Conservation (phyloP, 768 basidiomycete species). For the Xerocomellus dryophilus region DNA sequence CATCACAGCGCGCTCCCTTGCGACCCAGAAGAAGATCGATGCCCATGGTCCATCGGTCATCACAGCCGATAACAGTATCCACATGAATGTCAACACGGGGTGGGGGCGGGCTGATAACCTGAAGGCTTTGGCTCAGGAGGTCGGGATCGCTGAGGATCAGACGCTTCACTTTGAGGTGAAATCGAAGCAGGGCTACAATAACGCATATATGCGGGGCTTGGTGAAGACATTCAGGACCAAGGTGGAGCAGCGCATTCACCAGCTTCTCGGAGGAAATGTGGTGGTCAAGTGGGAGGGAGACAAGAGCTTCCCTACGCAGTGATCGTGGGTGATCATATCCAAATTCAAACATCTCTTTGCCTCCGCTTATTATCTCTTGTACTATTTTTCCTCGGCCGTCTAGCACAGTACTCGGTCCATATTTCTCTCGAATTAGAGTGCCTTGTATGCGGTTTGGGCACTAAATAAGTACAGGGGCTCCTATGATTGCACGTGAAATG, state of each 20-base stretch:
- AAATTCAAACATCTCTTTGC: not conserved
- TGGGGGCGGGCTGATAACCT: slow-evolving; percentile 5
- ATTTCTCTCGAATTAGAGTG: too few relatives aligned
- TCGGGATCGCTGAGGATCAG: not conserved
- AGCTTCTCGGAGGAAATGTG: slow-evolving; percentile 2
- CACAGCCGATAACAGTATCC: slow-evolving; percentile 9
- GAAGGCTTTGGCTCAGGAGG: slow-evolving; percentile 2
- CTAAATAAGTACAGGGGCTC: too few relatives aligned
- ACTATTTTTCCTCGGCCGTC: too few relatives aligned
- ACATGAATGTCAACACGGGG: slow-evolving; percentile 3
- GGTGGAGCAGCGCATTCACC: not conserved
- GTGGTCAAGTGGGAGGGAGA: slow-evolving; percentile 7
- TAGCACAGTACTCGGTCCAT: too few relatives aligned
- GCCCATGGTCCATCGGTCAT: not conserved
- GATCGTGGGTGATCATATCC: not conserved
- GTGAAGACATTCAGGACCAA: not conserved
- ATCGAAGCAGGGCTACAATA: slow-evolving; percentile 3
- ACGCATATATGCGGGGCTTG: not conserved
- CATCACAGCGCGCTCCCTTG: slow-evolving; percentile 1
- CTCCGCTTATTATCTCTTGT: too few relatives aligned
- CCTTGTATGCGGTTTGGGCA: too few relatives aligned
- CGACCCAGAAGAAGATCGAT: slow-evolving; percentile 1
- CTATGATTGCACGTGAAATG: too few relatives aligned
- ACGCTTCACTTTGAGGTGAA: not conserved
- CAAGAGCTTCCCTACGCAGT: slow-evolving; percentile 3